A percentile compares a stretch with the other conserved stretches of the same genome.
Conservation (phyloP, 306 rosid genomes). For the Erythrophleum fordii region DNA sequence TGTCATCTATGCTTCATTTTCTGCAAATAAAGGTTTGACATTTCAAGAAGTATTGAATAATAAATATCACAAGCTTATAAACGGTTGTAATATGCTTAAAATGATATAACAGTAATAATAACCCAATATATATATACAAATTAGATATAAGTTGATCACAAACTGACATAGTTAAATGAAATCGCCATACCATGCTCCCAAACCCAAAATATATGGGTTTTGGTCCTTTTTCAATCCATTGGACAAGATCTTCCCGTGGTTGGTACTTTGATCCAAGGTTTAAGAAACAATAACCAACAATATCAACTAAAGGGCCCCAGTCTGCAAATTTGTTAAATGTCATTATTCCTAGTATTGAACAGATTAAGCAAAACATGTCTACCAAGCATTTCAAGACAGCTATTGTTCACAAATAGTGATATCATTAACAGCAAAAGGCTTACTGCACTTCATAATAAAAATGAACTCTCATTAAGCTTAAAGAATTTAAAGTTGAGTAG, state of each 20-base stretch:
- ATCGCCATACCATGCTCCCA: constrained; percentile 92
- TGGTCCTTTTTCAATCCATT: constrained; percentile 79
- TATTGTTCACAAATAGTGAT: constrained; percentile 16
- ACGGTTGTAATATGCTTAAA: not conserved
- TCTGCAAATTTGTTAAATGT: constrained; percentile 60
- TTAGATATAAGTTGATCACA: constrained; percentile 21
- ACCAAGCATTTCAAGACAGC: constrained; percentile 27
- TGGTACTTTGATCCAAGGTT: constrained; percentile 77
- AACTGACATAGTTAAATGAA: constrained; percentile 29
- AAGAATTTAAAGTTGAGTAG: constrained; percentile 7
- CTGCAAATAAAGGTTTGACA: not conserved
- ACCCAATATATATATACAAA: not conserved
- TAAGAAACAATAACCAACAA: constrained; percentile 91
- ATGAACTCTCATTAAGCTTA: constrained; percentile 25
- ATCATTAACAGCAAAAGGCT: constrained; percentile 16
- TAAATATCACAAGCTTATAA: not conserved
- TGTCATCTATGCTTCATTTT: constrained; percentile 14
- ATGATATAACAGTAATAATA: constrained; percentile 11
- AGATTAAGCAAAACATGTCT: constrained; percentile 26
- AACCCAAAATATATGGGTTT: constrained; percentile 92
- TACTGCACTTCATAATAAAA: not conserved
- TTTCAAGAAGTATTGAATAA: constrained; percentile 10
- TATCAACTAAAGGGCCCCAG: constrained; percentile 94
- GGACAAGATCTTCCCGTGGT: constrained; percentile 73
- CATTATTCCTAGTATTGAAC: constrained; percentile 40